These are phyloP conservation scores for Yamadazyma paraphyllophila DNA, from an alignment of 805 yeast genomes.

Conservation along the genomic window DNA sequence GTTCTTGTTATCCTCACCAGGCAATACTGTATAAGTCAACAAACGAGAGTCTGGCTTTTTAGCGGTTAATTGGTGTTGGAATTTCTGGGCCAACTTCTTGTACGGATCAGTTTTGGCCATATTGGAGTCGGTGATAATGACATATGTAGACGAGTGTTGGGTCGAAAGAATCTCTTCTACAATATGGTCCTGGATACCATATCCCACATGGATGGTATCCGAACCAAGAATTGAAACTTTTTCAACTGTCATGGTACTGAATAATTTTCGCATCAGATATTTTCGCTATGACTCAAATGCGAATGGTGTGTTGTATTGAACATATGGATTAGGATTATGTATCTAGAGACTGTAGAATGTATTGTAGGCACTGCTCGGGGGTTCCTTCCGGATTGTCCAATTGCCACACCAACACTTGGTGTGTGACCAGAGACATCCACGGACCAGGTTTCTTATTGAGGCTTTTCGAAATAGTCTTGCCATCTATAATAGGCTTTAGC, in stretches of 20 bases:
- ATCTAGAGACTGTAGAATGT: constrained; percentile 16
- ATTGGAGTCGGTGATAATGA: constrained; percentile 83
- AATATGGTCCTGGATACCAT: constrained; percentile 70
- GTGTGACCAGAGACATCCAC: constrained; percentile 67
- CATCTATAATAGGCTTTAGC: constrained; percentile 69
- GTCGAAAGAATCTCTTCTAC: constrained; percentile 60
- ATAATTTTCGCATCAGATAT: not conserved
- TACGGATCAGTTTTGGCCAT: constrained; percentile 65
- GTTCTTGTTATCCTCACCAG: constrained; percentile 90
- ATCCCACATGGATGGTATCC: constrained; percentile 88
- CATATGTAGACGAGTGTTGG: constrained; percentile 86
- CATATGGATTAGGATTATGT: constrained; percentile 10
- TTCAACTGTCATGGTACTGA: constrained; percentile 20
- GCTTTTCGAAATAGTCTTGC: constrained; percentile 58
- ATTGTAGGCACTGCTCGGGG: constrained; percentile 54
- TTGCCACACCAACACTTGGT: constrained; percentile 68
- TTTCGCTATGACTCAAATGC: constrained; percentile 3
- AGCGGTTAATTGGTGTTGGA: constrained; percentile 34
- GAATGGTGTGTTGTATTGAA: not conserved
- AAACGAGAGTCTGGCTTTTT: constrained; percentile 60
- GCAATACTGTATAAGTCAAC: constrained; percentile 72
- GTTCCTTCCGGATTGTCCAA: constrained; percentile 63
- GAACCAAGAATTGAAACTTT: constrained; percentile 78
- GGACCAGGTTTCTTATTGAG: constrained; percentile 75
- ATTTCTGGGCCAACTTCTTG: constrained; percentile 42